These are phyloP conservation scores for Monosporascus sp. DNA, from an alignment of 2,329 filamentous ascomycete species.

Conservation along the genomic window DNA sequence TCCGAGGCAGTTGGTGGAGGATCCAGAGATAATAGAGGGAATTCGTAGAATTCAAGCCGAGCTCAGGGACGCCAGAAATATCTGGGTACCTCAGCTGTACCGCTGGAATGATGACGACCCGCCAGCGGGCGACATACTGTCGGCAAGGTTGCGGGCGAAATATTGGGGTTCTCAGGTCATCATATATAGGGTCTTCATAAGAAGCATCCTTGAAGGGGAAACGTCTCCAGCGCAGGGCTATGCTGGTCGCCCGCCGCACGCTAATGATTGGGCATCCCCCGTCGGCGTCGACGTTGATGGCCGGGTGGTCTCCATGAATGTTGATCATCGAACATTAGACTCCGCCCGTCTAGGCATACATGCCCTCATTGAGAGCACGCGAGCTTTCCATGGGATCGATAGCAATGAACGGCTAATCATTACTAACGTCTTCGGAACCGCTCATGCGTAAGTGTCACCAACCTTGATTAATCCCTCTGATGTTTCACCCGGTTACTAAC, in stretches of 20 bases:
- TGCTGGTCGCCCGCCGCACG: conserved; percentile 7
- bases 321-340: conserved; percentile 42
- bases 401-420: conserved; percentile 66
- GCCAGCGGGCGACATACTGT: conserved; percentile 70
- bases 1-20: conserved; percentile 14
- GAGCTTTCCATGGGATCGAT: conserved; percentile 66
- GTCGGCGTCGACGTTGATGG: conserved; percentile 8
- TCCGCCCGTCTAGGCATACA: conserved; percentile 60
- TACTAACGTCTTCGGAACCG: conserved; percentile 94
- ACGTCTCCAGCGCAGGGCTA: conserved; percentile 16
- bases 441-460: conserved; percentile 73
- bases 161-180: conserved; percentile 92
- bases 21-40: conserved; percentile 28
- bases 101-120: conserved; percentile 61
- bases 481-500: conserved; percentile 14
- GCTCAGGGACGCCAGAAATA: conserved; percentile 35
- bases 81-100: conserved; percentile 46
- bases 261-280: conserved; percentile 6
- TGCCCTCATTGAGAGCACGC: conserved; percentile 78
- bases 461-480: not conserved
- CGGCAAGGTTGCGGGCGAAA: conserved; percentile 81
- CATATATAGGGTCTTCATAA: conserved; percentile 73
- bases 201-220: conserved; percentile 45
- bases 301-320: conserved; percentile 25
- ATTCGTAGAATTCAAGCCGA: conserved; percentile 43